Conservation (phyloP, 177 flowering plant genomes). For the Vitis hybrid region DNA sequence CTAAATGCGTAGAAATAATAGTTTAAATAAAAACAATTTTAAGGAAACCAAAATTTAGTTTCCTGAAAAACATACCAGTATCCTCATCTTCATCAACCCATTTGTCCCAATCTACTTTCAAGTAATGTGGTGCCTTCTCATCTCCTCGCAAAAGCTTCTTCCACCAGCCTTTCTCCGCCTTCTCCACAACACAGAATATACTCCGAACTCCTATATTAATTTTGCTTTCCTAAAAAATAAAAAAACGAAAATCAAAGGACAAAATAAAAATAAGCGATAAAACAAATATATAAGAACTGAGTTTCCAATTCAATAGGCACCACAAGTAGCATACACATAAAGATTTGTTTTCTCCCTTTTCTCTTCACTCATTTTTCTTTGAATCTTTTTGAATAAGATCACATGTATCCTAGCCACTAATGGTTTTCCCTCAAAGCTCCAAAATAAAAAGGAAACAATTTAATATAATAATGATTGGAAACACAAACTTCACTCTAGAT, state of each 20-base stretch:
- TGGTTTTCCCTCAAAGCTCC: too few relatives aligned
- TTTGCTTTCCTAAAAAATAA: constrained; percentile 69
- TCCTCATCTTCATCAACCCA: constrained; percentile 99
- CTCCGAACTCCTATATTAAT: constrained; percentile 69
- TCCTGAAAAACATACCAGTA: constrained; percentile 25
- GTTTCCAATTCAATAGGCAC: not conserved
- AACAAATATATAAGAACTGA: not conserved
- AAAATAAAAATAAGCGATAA: not conserved
- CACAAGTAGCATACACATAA: not conserved
- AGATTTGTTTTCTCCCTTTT: too few relatives aligned
- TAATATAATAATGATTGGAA: too few relatives aligned
- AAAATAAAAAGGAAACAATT: too few relatives aligned
- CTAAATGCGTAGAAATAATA: not conserved
- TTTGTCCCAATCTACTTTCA: constrained; percentile 99
- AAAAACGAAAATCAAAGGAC: not conserved
- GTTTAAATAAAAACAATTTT: not conserved
- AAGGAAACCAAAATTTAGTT: not conserved
- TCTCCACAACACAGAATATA: constrained; percentile 74
- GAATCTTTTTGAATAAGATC: too few relatives aligned
- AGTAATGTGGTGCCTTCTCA: constrained; percentile 74
- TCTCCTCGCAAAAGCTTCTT: constrained; percentile 67
- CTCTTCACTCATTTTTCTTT: too few relatives aligned
- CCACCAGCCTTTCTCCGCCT: constrained; percentile 96
- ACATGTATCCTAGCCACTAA: too few relatives aligned
- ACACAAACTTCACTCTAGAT: too few relatives aligned